Conservation (phyloP, 257 asterid genomes). For the Salvia rosmarinus region DNA sequence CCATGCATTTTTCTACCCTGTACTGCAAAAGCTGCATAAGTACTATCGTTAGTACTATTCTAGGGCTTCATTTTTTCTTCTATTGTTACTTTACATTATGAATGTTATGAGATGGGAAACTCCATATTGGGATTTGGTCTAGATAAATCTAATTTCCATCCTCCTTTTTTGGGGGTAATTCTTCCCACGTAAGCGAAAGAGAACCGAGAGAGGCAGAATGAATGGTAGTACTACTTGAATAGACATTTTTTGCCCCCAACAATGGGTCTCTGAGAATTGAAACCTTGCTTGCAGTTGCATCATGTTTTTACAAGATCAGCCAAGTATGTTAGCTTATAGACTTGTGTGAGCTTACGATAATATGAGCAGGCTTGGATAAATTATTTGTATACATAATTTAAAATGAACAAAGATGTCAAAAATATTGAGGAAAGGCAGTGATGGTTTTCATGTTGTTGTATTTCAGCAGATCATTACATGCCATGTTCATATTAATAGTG, state of each 20-base stretch:
- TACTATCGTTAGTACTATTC: neutral
- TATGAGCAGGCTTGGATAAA: neutral
- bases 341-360: neutral
- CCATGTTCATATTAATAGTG: neutral
- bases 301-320: neutral
- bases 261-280: neutral
- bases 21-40: conserved; percentile 49
- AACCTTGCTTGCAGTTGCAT: neutral
- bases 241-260: neutral
- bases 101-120: neutral
- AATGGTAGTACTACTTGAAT: neutral
- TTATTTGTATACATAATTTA: neutral
- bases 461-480: neutral
- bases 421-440: neutral
- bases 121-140: neutral
- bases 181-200: neutral
- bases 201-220: neutral
- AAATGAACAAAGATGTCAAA: neutral
- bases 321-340: conserved; percentile 17
- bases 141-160: neutral
- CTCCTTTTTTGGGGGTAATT: neutral
- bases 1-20: conserved; percentile 29
- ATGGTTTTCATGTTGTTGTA: neutral
- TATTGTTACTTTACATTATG: neutral
- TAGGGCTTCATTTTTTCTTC: neutral